Evolutionary conservation across 352 stramenopile species (phyloP).

Genomic region (Phytophthora fragariae): DNA sequence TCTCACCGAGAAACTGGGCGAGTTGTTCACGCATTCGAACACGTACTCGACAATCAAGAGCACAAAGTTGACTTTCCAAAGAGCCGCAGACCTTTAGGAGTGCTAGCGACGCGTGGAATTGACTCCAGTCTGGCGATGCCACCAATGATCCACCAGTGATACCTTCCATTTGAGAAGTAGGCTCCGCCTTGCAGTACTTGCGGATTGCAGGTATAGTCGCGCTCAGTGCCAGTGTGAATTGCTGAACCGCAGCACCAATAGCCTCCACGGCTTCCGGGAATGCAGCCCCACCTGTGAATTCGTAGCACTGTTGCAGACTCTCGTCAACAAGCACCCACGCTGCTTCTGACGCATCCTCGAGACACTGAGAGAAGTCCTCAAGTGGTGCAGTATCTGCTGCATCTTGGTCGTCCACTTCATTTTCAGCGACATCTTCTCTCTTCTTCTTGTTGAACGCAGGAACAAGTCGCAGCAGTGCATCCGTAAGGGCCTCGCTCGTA

Average conservation of each 20-base stretch:
- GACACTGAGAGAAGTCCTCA: constrained; percentile 59
- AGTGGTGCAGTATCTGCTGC: constrained; percentile 42
- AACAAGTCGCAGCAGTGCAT: constrained; percentile 51
- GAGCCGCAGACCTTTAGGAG: constrained; percentile 67
- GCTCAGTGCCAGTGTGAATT: constrained; percentile 54
- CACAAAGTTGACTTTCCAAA: constrained; percentile 59
- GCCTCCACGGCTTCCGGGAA: constrained; percentile 69
- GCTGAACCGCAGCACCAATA: constrained; percentile 49
- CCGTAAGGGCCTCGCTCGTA: constrained; percentile 47
- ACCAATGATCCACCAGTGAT: constrained; percentile 7
- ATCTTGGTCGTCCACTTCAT: constrained; percentile 33
- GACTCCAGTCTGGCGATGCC: constrained; percentile 61
- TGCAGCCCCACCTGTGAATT: constrained; percentile 60
- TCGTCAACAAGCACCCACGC: constrained; percentile 58
- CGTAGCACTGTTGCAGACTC: constrained; percentile 62
- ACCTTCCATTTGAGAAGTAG: not conserved
- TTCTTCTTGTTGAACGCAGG: constrained; percentile 42
- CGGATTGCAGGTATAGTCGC: constrained; percentile 56
- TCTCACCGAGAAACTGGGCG: constrained; percentile 41
- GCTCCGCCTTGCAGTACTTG: constrained; percentile 47
- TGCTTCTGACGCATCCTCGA: constrained; percentile 62
- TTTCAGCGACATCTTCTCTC: constrained; percentile 9
- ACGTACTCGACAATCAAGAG: constrained; percentile 53
- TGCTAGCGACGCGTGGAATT: constrained; percentile 75
- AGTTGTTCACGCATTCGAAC: constrained; percentile 71